Evolutionary conservation across 192 early-diverging fungal species (phyloP), one percentile per base, ranked within the genome.

Genomic region (Gonapodya prolifera): DNA sequence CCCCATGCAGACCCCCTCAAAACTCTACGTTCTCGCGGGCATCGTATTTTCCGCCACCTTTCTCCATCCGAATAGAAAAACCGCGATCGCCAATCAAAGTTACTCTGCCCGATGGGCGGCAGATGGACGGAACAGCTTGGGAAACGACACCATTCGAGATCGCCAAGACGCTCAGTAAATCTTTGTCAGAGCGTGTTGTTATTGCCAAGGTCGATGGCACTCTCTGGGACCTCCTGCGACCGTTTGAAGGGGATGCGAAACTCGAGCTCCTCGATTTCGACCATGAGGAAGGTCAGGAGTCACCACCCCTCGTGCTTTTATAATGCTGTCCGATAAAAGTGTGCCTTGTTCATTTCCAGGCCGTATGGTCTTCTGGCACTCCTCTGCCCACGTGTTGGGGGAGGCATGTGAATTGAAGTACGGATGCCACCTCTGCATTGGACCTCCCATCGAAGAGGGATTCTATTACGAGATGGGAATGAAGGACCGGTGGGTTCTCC

Each of bases 381-480:
- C 96, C 31, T 93, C 92, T 77, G 97, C 97, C 8, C 96, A 98
- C 84, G 92, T 98, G 81, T 83, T 99, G 76, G 97, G 97, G 75
- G 96, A 98, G 85, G 94, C 96, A 35, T 95, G 95, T 80, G 97
- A 99, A 87, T 89, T 91, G 82, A 94, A 98, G 86, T 99, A 96
- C 83, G 96, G 96, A 75, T 95, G 96, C 86, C 92, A 98, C 78
- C 88, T 99, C 77, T 99, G 97, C 85, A 91, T 97, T 79, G 96
- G 96, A 75, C 96, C 95, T 69, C 96, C 97, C 76, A 86, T 95
- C 77, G 94, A 99, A 78, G 91, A 93, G 77, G 94, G 93, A 18
- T 97, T 97, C 86, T 99, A 94, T 86, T 99, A 99, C 85, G 95
- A 99, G 78, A 97, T 99, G 92, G 91, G 88, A 18, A 89, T 93